Conservation (phyloP, 2,329 filamentous ascomycete species). For the Fonsecaea nubica region DNA sequence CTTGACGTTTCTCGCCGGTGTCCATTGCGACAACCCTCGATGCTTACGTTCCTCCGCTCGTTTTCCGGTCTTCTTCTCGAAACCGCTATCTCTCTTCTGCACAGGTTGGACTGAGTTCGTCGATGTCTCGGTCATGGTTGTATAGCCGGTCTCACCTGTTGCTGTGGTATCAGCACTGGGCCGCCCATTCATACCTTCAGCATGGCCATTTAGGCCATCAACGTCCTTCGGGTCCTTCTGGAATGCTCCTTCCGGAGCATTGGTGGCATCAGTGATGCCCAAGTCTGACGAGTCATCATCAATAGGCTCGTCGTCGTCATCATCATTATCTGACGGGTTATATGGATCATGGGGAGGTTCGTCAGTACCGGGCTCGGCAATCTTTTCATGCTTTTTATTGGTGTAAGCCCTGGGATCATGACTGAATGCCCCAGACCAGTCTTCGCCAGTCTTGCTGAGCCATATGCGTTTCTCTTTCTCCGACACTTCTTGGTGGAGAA, state of each 20-base stretch:
- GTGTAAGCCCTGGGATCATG: conserved; percentile 71
- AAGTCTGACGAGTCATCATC: conserved; percentile 55
- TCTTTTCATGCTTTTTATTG: conserved; percentile 60
- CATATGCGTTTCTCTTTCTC: conserved; percentile 77
- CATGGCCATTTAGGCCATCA: conserved; percentile 34
- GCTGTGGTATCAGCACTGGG: conserved; percentile 50
- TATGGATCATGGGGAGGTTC: conserved; percentile 60
- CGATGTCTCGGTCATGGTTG: conserved; percentile 35
- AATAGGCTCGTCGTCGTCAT: conserved; percentile 41
- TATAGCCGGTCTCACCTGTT: conserved; percentile 47
- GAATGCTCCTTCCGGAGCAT: conserved; percentile 40
- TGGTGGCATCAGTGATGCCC: conserved; percentile 64
- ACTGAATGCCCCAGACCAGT: conserved; percentile 88
- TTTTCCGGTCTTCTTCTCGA: conserved; percentile 48
- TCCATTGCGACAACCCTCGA: conserved; percentile 93
- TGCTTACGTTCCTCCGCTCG: conserved; percentile 77
- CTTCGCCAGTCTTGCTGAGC: conserved; percentile 78
- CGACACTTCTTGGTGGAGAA: conserved; percentile 71
- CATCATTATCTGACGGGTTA: conserved; percentile 53
- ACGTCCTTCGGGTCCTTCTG: conserved; percentile 41
- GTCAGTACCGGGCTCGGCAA: conserved; percentile 63
- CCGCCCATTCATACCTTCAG: conserved; percentile 36
- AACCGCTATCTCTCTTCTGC: conserved; percentile 36
- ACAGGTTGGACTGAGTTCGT: conserved; percentile 31
- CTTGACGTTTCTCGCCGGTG: conserved; percentile 79